Base-by-base conservation (phyloP, 2,329 filamentous ascomycete species). In the Diplodia mutila region DNA sequence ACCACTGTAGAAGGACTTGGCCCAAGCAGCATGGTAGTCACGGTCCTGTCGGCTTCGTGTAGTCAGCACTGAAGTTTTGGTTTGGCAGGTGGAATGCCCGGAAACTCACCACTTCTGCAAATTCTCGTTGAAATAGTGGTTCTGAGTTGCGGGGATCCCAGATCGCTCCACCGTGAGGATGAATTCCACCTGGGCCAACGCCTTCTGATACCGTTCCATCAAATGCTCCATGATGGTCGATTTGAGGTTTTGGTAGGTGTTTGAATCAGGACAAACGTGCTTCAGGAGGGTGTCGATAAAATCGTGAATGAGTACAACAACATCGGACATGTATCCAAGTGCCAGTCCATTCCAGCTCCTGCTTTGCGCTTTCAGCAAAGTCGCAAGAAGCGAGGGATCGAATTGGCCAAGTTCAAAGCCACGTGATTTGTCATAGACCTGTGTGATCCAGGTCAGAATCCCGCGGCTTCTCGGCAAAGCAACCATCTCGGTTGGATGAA, bases 371-470 rank as follows among this genome's bases (percentile, higher is more conserved):
- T 81, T 81, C 74, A 90, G 87, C 0, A 80, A 76, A 0, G 73
- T 77, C 0, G 80, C 74, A 0, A 89, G 72, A 14, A 87, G 71
- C 11, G 75, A 72, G 0, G 73, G 42, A 48, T 77, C 76, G 69
- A 83, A 81, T 0, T 79, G 87, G 0, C 86, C 87, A 0, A 89
- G 69, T 61, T 88, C 85, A n/a, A 85, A 84, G 0, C 85, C 86
- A 0, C 85, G 83, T 0, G 81, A 85, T 0, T 74, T 71, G 0
- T 70, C 70, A 69, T 87, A 85, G 0, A 81, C 71, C 0, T 74
- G 51, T 25, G 77, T 73, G 18, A 88, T 84, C 74, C 83, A 84
- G 0, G 73, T 52, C 65, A 84, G 74, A 53, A 88, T 85, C 23
- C 68, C 66, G 18, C 3, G 5, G 2, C 1, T 3, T n/a, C 57